Percentiles rank a stretch among this genome's conserved stretches.
phyloP scores from a whole-genome alignment of 768 basidiomycete species.

The Xerocomellus intermedius region DNA sequence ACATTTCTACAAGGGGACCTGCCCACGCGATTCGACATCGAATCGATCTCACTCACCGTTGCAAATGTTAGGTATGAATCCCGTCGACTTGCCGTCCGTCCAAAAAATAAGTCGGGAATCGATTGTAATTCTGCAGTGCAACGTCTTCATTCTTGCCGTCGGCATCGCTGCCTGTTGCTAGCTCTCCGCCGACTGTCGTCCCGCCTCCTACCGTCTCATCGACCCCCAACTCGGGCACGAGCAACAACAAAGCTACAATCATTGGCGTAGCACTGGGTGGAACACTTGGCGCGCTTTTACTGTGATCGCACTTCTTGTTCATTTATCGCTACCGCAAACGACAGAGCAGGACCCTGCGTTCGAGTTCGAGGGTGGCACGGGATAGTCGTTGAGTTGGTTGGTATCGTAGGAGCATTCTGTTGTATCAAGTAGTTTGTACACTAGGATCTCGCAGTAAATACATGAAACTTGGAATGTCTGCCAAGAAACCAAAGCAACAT shows the following conservation, averaged over 20 bases:
- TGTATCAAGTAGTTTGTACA: neutral
- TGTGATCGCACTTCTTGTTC: conserved; percentile 3
- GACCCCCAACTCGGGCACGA: neutral
- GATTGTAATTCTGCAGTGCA: conserved; percentile 12
- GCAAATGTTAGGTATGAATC: conserved; percentile 34
- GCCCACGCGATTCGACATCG: conserved; percentile 38
- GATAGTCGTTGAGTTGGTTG: neutral
- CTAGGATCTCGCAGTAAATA: neutral
- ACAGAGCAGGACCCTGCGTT: neutral
- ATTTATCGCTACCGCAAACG: conserved; percentile 8
- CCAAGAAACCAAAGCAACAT: conserved; percentile 16
- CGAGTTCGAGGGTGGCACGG: neutral
- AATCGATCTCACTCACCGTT: conserved; percentile 38
- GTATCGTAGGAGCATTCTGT: neutral
- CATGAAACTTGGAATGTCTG: neutral
- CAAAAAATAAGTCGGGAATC: neutral
- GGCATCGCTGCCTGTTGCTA: conserved; percentile 23
- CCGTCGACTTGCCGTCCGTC: neutral
- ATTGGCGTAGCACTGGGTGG: conserved; percentile 16
- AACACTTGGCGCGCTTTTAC: conserved; percentile 10
- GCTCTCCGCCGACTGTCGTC: conserved; percentile 16
- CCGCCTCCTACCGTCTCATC: conserved; percentile 8
- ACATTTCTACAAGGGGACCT: conserved; percentile 34
- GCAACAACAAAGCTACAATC: conserved; percentile 8
- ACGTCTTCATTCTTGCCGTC: conserved; percentile 30